Base-by-base conservation (phyloP, 2,329 filamentous ascomycete genomes). In the Annulohypoxylon truncatum region DNA sequence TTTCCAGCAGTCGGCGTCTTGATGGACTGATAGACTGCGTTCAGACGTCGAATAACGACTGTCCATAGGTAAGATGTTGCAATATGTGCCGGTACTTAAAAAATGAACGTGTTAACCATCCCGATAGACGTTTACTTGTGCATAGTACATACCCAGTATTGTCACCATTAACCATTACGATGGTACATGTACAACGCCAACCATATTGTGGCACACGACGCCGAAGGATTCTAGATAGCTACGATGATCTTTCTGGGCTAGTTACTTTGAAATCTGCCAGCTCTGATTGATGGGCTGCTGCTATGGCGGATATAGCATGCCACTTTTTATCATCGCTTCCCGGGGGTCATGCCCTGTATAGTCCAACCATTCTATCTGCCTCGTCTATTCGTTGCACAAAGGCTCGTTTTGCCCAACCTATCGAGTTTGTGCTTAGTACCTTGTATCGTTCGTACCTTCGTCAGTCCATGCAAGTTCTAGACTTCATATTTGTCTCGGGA, bases 101-200 rank as follows among this genome's bases (percentile, higher is more conserved):
- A 42, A 26, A 8, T 3, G 12, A 12, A 15, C 12, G 12, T 18
- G 18, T 18, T 28, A 33, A 35, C 2, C 28, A 31, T 48, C 6
- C 4, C n/a, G 4, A 38, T 8, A 38, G n/a, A 38, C n/a, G 35
- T 8, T 38, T 6, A 31, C 3, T 1, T 12, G 9, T 31, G 13
- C 7, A 31, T 31, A 12, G 9, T 10, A 31, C 29, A 31, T 31
- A 12, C 29, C 29, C 29, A 31, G 7, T 2, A 31, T 12, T 31
- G 13, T 31, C 9, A 12, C 13, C 29, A 10, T 10, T 10, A 31
- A 31, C n/a, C 15, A 22, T 24, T 38, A 13, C 13, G 12, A n/a
- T 22, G 12, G 38, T 38, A 42, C n/a, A 28, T 52, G 64, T 52
- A 48, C 51, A 48, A 64, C 55, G 40, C 33, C 55, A 64, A 51